A percentile compares a stretch with the other conserved stretches of the same genome.
Conservation (phyloP, 768 basidiomycete genomes). For the Hemileccinum rubropunctum region DNA sequence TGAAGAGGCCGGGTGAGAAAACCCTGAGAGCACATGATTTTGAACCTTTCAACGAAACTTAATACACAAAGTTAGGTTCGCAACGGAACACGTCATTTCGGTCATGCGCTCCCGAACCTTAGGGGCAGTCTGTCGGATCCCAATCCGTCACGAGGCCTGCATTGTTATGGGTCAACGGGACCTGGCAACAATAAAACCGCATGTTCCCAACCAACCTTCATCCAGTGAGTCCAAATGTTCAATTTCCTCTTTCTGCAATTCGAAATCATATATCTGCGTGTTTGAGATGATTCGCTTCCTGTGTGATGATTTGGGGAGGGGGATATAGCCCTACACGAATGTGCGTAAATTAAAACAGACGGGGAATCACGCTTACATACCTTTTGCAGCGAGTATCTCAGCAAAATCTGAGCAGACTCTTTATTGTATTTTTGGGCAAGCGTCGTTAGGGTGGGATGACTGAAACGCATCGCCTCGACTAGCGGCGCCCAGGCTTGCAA, state of each 20-base stretch:
- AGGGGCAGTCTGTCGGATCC: conserved; percentile 11
- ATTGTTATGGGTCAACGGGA: conserved; percentile 2
- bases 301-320: conserved; percentile 62
- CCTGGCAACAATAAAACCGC: background rate
- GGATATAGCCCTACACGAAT: conserved; percentile 39
- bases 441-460: conserved; percentile 48
- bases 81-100: conserved; percentile 6
- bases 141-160: conserved; percentile 4
- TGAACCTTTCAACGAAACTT: background rate
- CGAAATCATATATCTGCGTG: conserved; percentile 61
- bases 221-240: conserved; percentile 49
- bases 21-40: background rate
- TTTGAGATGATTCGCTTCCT: conserved; percentile 56
- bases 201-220: conserved; percentile 38
- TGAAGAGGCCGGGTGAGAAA: background rate
- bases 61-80: conserved; percentile 22
- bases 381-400: conserved; percentile 65
- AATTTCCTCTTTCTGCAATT: conserved; percentile 50
- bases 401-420: conserved; percentile 54
- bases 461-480: conserved; percentile 53
- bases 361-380: conserved; percentile 30
- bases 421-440: conserved; percentile 56
- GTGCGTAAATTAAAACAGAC: background rate
- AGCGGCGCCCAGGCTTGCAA: conserved; percentile 49
- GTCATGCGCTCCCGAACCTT: conserved; percentile 1